Evolutionary conservation across 495 filamentous ascomycete genomes (phyloP), one percentile per base, ranked within the genome.

Genomic region (Tuber aestivum): DNA sequence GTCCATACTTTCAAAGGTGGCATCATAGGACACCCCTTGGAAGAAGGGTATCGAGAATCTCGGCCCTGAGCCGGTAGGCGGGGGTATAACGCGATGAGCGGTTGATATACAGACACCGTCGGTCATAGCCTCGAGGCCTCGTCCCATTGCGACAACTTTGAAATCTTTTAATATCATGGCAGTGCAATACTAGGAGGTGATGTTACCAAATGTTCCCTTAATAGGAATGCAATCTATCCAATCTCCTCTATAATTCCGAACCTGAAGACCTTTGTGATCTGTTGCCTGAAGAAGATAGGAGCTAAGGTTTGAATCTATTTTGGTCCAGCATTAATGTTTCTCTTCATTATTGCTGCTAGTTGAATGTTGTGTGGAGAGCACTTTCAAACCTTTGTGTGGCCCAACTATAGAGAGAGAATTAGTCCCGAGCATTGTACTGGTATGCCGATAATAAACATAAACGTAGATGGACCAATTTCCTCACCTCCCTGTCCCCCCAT

Each of bases 21-120:
- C 88, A 83, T 96, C 93, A 70, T 92, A 89, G 76, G 91, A 89
- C 76, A 99, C 93, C 5, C 92, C 95, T 83, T 97, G 94, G 83
- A 99, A 99, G 83, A 97, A 95, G 0, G 95, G 95, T 73, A 97
- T 92, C 21, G 89, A 92, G 82, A 90, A 96, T 38, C 95, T 86
- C 42, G 95, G 87, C 0, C 95, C 95, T 65, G 82, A 74, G 44
- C 92, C 92, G 6, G 87, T 85, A 1, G 82, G 74, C 0, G 92
- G 92, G 6, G 86, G 88, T 2, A 92, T 84, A 56, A 97, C 94
- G 9, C 94, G 89, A 81, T 97, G 94, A 35, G 94, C 96, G 0
- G 94, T 97, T 56, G 89, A 89, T 45, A 90, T 91, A 82, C 94
- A 97, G 0, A 97, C 92, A 8, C 95, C 95, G 27, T 89, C 89